Evolutionary conservation across 257 asterid species (phyloP).

Genomic region (Scutellaria barbata): DNA sequence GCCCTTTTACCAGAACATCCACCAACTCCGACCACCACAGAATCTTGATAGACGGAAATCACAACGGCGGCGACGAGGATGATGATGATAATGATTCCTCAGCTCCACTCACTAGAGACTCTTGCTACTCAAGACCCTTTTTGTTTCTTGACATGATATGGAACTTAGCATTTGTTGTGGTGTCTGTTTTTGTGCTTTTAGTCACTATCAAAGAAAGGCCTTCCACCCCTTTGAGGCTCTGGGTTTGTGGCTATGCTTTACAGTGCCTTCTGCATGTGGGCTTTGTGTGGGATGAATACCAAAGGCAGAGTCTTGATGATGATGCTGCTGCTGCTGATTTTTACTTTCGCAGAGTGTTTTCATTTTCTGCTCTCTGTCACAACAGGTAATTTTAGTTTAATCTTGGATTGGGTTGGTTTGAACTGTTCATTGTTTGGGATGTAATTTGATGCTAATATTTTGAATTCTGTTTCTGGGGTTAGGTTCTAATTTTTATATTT

Average conservation of each 20-base stretch:
- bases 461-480: conserved; percentile 9
- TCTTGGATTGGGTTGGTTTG: not conserved
- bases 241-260: conserved; percentile 85
- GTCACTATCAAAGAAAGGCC: conserved; percentile 65
- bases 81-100: conserved; percentile 30
- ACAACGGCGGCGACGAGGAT: conserved; percentile 25
- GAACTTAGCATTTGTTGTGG: conserved; percentile 76
- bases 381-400: conserved; percentile 45
- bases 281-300: conserved; percentile 67
- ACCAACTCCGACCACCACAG: conserved; percentile 39
- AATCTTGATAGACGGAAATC: conserved; percentile 38
- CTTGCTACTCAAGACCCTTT: conserved; percentile 68
- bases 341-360: conserved; percentile 40
- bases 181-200: conserved; percentile 62
- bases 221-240: conserved; percentile 73
- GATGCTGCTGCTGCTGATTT: conserved; percentile 32
- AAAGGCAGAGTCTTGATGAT: conserved; percentile 46
- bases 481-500: conserved; percentile 13
- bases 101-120: conserved; percentile 36
- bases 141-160: conserved; percentile 79
- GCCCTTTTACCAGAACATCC: conserved; percentile 42
- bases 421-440: conserved; percentile 1
- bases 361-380: conserved; percentile 52
- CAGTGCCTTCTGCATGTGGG: conserved; percentile 81
- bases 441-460: not conserved